phyloP scores from a whole-genome alignment of 805 yeast genomes.

The Wickerhamomyces subpelliculosus region DNA sequence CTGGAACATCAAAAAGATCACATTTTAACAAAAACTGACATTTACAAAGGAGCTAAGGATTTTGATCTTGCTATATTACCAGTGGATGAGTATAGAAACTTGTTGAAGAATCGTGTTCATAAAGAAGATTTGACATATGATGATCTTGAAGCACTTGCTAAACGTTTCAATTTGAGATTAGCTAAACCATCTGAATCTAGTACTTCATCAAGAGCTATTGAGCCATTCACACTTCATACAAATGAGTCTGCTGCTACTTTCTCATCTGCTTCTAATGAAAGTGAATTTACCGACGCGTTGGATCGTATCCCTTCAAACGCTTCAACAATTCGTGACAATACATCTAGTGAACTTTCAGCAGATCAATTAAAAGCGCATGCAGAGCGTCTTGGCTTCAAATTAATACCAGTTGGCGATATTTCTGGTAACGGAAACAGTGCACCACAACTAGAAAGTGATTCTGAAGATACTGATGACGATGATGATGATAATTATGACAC shows the following conservation, averaged over 20 bases:
- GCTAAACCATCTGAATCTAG: conserved; percentile 19
- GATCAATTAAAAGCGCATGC: conserved; percentile 17
- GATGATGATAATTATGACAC: conserved; percentile 14
- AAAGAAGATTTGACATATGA: conserved; percentile 22
- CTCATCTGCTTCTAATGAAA: conserved; percentile 19
- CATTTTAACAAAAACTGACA: conserved; percentile 24
- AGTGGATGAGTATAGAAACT: conserved; percentile 32
- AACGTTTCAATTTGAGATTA: conserved; percentile 27
- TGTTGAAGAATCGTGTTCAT: conserved; percentile 23
- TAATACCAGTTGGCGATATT: conserved; percentile 9
- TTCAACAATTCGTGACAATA: conserved; percentile 14
- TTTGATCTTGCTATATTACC: conserved; percentile 39
- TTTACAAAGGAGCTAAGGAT: conserved; percentile 30
- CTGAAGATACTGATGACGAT: conserved; percentile 5
- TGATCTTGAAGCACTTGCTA: conserved; percentile 27
- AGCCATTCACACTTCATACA: conserved; percentile 3
- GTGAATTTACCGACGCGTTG: conserved; percentile 25
- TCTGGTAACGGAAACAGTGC: too few relatives aligned
- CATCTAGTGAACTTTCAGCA: conserved; percentile 4
- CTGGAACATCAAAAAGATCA: conserved; percentile 24
- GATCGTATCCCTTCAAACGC: conserved; percentile 19
- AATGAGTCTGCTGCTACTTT: conserved; percentile 19
- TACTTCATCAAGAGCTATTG: conserved; percentile 6
- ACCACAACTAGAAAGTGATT: conserved; percentile 2
- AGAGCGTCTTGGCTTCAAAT: conserved; percentile 8